Base-by-base conservation (phyloP, 306 rosid species). In the Citrullus colocynthis region DNA sequence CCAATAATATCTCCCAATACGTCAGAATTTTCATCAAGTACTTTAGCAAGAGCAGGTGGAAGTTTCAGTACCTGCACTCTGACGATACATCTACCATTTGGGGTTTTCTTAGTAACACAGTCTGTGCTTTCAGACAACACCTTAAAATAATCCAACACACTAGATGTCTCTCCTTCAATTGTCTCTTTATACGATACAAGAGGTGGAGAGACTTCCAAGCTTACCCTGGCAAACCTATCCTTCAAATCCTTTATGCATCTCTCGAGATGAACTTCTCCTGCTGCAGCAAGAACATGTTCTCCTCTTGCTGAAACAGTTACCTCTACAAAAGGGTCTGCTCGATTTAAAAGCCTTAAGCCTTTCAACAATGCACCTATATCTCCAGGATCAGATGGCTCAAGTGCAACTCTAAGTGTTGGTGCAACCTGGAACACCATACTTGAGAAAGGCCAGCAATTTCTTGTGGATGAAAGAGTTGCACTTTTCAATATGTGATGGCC, bases 261-360 rank as follows among this genome's bases (percentile, higher is more conserved):
- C 85, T 94, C 93, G 6, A 91, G 97, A 85, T 91, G 97, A 79
- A 94, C 97, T 82, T 94, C 98, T 48, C 98, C 98, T 2, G 97
- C 96, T 4, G 96, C 98, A 71, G 94, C 87, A 71, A 93, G 85
- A 48, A 93, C 93, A 76, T 89, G 91, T 76, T 91, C 97, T 56
- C 98, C 98, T 83, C 96, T 88, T 0, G 86, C 90, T 64, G 94
- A 90, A 83, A 88, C 93, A 9, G 90, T 88, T 66, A 91, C 91
- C 91, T 90, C 96, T 39, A 91, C 97, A 85, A 91, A 91, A 4
- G 98, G 97, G 79, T 94, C 98, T 0, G 98, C 98, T 49, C 91
- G 84, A 82, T 91, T 93, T 49, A 93, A 70, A 85, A 93, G 98
- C 89, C 84, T 84, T 82, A 91, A 81, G 37, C 98, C 98, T 81